Base-by-base conservation (phyloP, 208 protist species). In the Crithidia thermophila region DNA sequence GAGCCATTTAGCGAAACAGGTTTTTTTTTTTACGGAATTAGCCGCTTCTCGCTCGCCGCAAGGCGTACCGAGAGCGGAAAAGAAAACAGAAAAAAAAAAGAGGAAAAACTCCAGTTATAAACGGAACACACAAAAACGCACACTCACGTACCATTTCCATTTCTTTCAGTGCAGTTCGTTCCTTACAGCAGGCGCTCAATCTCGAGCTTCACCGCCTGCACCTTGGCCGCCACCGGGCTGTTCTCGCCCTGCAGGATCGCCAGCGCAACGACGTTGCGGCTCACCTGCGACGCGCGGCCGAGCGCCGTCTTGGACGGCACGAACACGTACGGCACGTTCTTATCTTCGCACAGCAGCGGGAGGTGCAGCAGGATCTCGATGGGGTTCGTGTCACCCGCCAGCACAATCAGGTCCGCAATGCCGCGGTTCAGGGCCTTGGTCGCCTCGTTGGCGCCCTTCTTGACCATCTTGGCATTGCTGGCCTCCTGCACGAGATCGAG, bases 241-340 rank as follows among this genome's bases (percentile, higher is more conserved):
- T 97, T 95, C 61, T 99, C 98, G 56, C 96, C 94, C 67, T 95
- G 93, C 9, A 97, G 91, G 57, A 99, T 97, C 9, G 98, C 94
- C 45, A 96, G 82, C 37, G 98, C 92, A 59, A 99, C 98, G 8
- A 99, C 98, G 64, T 98, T 95, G 72, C 99, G 93, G 18, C 98
- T 99, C 30, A 99, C 96, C 71, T 99, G 98, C 66, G 97, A 98
- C 4, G 99, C 98, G 57, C 99, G 90, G 65, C 99, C 99, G 16
- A 99, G 88, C 30, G 97, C 98, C 25, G 87, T 85, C 82, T 99
- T 99, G 25, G 95, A 99, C 18, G 97, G 95, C n/a, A 99, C 98
- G 76, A 99, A 99, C 14, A 99, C 96, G 88, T 99, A 99, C 56
- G 98, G 99, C 50, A 99, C 98, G 80, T 99, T 99, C 91, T 99